A percentile compares a stretch with the other conserved stretches of the same genome.
phyloP scores from a whole-genome alignment of 2,329 filamentous ascomycete genomes.

The Botrytis galanthina region DNA sequence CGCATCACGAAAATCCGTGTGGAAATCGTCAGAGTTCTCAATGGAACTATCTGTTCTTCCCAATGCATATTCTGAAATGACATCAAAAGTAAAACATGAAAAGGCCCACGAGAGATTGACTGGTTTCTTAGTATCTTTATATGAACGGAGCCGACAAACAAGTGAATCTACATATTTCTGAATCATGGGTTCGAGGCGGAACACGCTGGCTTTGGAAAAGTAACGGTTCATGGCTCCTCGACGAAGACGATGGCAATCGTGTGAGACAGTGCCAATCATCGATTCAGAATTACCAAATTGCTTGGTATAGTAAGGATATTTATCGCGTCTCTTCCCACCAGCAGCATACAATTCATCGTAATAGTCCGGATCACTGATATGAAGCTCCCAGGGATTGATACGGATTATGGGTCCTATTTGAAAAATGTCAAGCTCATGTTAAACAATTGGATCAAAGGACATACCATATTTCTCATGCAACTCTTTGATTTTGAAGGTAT shows the following conservation, averaged over 20 bases:
- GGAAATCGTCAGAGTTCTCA: slow-evolving; percentile 15
- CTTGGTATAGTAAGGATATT: slow-evolving; percentile 22
- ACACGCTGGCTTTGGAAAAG: slow-evolving; percentile 28
- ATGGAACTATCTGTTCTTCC: slow-evolving; percentile 23
- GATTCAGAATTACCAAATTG: slow-evolving; percentile 17
- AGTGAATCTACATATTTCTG: slow-evolving; percentile 23
- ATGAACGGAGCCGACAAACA: slow-evolving; percentile 18
- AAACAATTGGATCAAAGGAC: not conserved
- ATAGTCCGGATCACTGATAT: slow-evolving; percentile 41
- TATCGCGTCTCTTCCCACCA: slow-evolving; percentile 21
- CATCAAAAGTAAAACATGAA: slow-evolving; percentile 27
- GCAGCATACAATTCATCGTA: slow-evolving; percentile 43
- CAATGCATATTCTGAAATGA: slow-evolving; percentile 35
- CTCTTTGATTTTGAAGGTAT: slow-evolving; percentile 44
- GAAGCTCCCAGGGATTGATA: slow-evolving; percentile 43
- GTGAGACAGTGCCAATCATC: slow-evolving; percentile 23
- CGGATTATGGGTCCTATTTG: slow-evolving; percentile 37
- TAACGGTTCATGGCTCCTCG: slow-evolving; percentile 27
- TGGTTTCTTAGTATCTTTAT: slow-evolving; percentile 14
- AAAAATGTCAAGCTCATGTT: not conserved
- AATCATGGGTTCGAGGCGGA: slow-evolving; percentile 27
- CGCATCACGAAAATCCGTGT: slow-evolving; percentile 13
- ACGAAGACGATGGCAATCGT: slow-evolving; percentile 28
- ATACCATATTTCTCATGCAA: slow-evolving; percentile 44
- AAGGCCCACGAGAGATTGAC: slow-evolving; percentile 14